phyloP scores from a whole-genome alignment of 1,284 basidiomycete species.

The Rhodotorula sp. region DNA sequence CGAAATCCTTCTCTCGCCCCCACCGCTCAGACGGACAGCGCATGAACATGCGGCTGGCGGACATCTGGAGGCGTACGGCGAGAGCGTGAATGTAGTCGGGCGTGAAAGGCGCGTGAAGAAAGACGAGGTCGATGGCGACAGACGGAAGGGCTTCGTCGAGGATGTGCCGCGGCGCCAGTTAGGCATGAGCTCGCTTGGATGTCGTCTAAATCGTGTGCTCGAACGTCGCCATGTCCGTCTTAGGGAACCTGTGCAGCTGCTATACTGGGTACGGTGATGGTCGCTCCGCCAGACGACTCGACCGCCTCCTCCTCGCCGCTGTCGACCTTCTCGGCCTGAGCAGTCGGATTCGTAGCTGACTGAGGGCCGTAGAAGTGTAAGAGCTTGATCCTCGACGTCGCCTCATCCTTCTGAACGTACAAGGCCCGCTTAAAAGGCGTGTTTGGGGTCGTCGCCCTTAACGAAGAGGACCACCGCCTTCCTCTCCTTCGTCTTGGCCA shows the following conservation, averaged over 20 bases:
- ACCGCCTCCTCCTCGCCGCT: neutral
- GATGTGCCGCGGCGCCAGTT: conserved; percentile 39
- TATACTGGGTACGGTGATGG: neutral
- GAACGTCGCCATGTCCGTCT: neutral
- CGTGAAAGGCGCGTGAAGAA: conserved; percentile 21
- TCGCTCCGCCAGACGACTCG: too few relatives aligned
- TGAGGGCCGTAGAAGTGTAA: conserved; percentile 59
- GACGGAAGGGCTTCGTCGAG: conserved; percentile 33
- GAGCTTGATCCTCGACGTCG: conserved; percentile 64
- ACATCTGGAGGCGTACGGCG: neutral
- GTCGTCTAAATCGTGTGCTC: conserved; percentile 43
- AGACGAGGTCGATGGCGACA: conserved; percentile 26
- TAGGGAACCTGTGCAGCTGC: neutral
- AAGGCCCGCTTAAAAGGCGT: conserved; percentile 61
- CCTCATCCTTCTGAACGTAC: conserved; percentile 65
- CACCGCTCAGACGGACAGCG: conserved; percentile 6
- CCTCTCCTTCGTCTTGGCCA: conserved; percentile 56
- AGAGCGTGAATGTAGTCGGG: conserved; percentile 12
- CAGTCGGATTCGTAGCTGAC: neutral
- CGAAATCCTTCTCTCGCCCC: conserved; percentile 3
- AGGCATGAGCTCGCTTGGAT: conserved; percentile 48
- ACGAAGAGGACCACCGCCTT: conserved; percentile 59
- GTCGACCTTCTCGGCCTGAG: neutral
- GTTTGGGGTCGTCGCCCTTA: conserved; percentile 66
- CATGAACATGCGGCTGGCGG: conserved; percentile 10